Evolutionary conservation across 495 filamentous ascomycete species (phyloP).

Genomic region (Penicillium robsamsonii): DNA sequence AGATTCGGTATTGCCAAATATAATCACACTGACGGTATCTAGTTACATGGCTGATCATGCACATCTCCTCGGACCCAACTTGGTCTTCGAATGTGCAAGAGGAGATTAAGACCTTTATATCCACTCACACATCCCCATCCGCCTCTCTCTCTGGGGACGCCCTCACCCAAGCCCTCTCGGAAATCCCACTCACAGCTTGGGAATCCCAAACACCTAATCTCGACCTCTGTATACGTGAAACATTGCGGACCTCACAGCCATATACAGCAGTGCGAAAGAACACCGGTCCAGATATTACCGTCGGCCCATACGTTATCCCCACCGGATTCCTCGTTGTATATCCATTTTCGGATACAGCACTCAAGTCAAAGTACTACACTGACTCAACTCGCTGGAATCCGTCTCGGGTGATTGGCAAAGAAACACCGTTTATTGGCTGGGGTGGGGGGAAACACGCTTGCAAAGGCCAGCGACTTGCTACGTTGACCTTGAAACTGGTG

Average conservation of each 20-base stretch:
- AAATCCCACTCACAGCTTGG: constrained; percentile 10
- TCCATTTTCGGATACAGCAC: constrained; percentile 10
- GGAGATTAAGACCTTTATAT: constrained; percentile 5
- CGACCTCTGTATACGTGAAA: constrained; percentile 14
- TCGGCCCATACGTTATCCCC: constrained; percentile 7
- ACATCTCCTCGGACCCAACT: constrained; percentile 3
- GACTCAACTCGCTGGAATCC: constrained; percentile 12
- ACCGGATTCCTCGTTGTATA: constrained; percentile 8
- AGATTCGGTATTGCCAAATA: not conserved
- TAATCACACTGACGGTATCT: not conserved
- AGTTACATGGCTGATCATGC: constrained; percentile 15
- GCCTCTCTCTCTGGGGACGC: not conserved
- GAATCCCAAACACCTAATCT: constrained; percentile 9
- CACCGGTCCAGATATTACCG: constrained; percentile 5
- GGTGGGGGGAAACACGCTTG: constrained; percentile 10
- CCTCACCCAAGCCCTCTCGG: constrained; percentile 6
- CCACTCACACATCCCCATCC: not conserved
- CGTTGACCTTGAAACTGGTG: constrained; percentile 12
- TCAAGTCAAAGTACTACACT: constrained; percentile 1
- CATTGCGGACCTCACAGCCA: constrained; percentile 10
- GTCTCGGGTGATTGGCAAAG: not conserved
- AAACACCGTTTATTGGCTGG: constrained; percentile 9
- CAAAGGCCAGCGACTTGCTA: constrained; percentile 15
- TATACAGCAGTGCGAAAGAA: constrained; percentile 14
- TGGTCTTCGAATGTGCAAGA: constrained; percentile 3